Base-by-base conservation (phyloP, 2,329 filamentous ascomycete genomes). In the Cladosporium sp. region DNA sequence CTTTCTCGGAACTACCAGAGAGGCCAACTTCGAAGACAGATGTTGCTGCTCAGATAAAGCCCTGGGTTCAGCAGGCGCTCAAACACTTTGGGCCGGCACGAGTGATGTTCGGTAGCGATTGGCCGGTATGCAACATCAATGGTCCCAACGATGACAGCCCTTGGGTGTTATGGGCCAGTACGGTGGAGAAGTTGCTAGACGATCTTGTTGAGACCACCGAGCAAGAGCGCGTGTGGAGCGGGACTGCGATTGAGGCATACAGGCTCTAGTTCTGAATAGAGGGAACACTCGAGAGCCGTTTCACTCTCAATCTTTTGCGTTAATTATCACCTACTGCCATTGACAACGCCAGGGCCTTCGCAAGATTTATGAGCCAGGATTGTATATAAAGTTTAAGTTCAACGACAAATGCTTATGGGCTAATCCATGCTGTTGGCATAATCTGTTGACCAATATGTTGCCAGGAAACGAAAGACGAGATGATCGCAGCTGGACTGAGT, bases 31-130 rank as follows among this genome's bases (percentile, higher is more conserved):
- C 83, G 11, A 70, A 66, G n/a, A 59, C 71, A 65, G 83, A 86
- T 41, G 85, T 92, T 65, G 88, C 92, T 70, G 81, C 85, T 68
- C 84, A 84, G 49, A 82, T 91, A 24, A 82, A 85, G 66, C 88
- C 89, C 28, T 96, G 92, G 89, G 85, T 92, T 2, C 86, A 88
- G 67, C 86, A 90, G 62, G 80, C 93, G 0, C 86, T 96, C 62
- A 85, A 88, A 32, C 85, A 85, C 1, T 97, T 97, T 74, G 88
- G 90, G 1, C 80, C 90, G 0, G 76, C 82, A 26, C 85, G 92
- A 69, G 85, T 95, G 75, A 93, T 98, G 89, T 97, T 95, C 78
- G 93, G 90, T 28, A 93, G 90, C 70, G 93, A 97, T 78, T 98
- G 94, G 94, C 93, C 94, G 2, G 90, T 97, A 0, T 96, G 92